Conservation (phyloP, 1,284 basidiomycete species). For the Puccinia polysora region DNA sequence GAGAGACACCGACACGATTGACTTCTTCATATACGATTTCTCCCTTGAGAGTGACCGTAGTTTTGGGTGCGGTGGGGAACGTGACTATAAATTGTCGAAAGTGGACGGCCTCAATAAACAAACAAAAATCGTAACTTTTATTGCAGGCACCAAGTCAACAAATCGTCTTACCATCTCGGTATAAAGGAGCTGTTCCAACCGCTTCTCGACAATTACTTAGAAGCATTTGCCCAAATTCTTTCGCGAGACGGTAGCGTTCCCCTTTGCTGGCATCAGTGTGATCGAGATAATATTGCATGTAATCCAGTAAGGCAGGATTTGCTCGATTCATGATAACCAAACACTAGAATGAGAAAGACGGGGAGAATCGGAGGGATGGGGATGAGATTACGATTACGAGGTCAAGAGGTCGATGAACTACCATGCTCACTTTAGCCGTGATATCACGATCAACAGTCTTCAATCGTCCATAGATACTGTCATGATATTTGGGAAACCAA, state of each 20-base stretch:
- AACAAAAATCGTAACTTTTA: conserved; percentile 42
- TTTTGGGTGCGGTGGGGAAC: conserved; percentile 94
- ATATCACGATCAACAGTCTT: conserved; percentile 71
- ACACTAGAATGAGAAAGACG: conserved; percentile 78
- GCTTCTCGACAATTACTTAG: conserved; percentile 89
- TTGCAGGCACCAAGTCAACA: conserved; percentile 25
- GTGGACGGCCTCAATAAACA: not conserved
- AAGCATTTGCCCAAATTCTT: conserved; percentile 92
- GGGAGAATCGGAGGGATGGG: conserved; percentile 48
- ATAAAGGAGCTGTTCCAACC: conserved; percentile 73
- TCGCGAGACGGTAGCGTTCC: conserved; percentile 85
- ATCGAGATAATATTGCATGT: conserved; percentile 95
- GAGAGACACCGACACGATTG: conserved; percentile 88
- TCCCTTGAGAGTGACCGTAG: conserved; percentile 84
- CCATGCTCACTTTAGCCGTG: conserved; percentile 42
- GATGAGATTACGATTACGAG: not conserved
- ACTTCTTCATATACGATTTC: conserved; percentile 93
- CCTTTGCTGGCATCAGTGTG: conserved; percentile 74
- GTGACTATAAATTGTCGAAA: conserved; percentile 64
- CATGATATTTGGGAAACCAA: too few relatives aligned
- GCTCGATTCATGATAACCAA: conserved; percentile 96
- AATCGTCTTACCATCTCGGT: conserved; percentile 76
- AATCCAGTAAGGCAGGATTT: conserved; percentile 76
- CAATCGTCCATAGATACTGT: conserved; percentile 69
- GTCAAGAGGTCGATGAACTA: conserved; percentile 42